Percentiles rank a stretch among this genome's conserved stretches.
Conservation (phyloP, 225 moss, liverwort and hornwort species). For the Polytrichum commune region DNA sequence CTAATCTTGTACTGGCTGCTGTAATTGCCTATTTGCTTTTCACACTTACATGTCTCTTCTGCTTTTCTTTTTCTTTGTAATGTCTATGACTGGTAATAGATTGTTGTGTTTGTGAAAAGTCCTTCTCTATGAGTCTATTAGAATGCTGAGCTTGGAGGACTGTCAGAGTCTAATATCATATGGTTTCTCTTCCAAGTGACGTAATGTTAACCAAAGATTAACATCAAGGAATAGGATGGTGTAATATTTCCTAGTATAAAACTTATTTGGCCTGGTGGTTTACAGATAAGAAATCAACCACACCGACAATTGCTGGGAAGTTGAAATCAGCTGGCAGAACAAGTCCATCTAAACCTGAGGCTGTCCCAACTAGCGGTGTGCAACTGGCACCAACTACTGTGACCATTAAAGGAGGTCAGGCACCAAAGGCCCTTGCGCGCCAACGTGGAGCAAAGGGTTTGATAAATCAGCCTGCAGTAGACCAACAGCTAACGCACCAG, state of each 20-base stretch:
- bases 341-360: conserved; percentile 16
- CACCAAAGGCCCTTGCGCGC: conserved; percentile 28
- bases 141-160: background rate
- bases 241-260: background rate
- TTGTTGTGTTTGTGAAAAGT: no score
- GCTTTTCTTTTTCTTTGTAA: no score
- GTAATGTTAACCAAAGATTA: no score
- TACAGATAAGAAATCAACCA: conserved; percentile 10
- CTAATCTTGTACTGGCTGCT: no score
- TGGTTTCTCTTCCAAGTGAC: background rate
- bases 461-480: conserved; percentile 10
- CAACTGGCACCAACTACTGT: conserved; percentile 17
- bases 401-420: conserved; percentile 21
- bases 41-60: no score
- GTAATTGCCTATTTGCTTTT: no score
- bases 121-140: no score
- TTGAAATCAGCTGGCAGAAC: background rate
- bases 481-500: conserved; percentile 49
- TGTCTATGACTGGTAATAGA: no score
- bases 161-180: background rate
- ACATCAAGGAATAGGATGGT: background rate
- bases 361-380: conserved; percentile 1
- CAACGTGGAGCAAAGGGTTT: conserved; percentile 26
- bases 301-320: conserved; percentile 4
- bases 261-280: background rate